Evolutionary conservation across 2,329 filamentous ascomycete species (phyloP).

Genomic region (Penicillium sp.): DNA sequence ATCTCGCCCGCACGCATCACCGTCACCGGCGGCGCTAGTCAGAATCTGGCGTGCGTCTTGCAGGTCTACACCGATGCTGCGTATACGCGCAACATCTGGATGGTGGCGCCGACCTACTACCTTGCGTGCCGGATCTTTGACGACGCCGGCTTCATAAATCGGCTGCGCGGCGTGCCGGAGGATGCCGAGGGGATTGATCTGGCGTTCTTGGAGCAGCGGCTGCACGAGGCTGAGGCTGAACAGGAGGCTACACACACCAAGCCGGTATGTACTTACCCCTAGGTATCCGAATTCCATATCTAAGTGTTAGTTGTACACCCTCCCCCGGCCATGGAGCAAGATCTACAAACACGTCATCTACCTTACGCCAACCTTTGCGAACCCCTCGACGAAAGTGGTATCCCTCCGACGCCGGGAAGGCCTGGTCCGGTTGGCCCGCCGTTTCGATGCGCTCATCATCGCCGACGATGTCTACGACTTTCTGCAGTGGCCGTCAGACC

Average conservation of each 20-base stretch:
- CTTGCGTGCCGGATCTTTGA: slow-evolving; percentile 82
- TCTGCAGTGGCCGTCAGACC: slow-evolving; percentile 65
- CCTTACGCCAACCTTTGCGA: slow-evolving; percentile 80
- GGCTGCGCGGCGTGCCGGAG: slow-evolving; percentile 68
- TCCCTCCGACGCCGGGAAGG: slow-evolving; percentile 61
- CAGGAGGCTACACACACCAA: slow-evolving; percentile 39
- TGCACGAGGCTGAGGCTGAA: slow-evolving; percentile 50
- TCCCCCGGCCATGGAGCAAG: slow-evolving; percentile 60
- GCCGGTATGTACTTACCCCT: slow-evolving; percentile 46
- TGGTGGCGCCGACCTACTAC: slow-evolving; percentile 78
- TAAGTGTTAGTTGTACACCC: slow-evolving; percentile 45
- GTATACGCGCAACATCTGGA: slow-evolving; percentile 72
- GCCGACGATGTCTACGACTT: slow-evolving; percentile 94
- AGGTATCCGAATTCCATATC: neutral
- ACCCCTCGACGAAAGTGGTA: slow-evolving; percentile 83
- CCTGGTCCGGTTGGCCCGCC: slow-evolving; percentile 72
- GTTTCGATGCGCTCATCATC: slow-evolving; percentile 76
- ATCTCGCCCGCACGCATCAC: slow-evolving; percentile 61
- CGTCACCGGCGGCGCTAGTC: slow-evolving; percentile 80
- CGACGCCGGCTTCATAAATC: slow-evolving; percentile 68
- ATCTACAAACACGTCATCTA: slow-evolving; percentile 87
- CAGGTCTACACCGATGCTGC: slow-evolving; percentile 75
- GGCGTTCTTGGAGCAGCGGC: slow-evolving; percentile 50
- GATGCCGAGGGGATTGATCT: slow-evolving; percentile 75
- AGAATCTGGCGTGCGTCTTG: slow-evolving; percentile 73